A percentile compares a stretch with the other conserved stretches of the same genome.
These are phyloP conservation scores for Protomyces macrosporus DNA, from an alignment of 1,139 yeast species.

Conservation along the genomic window DNA sequence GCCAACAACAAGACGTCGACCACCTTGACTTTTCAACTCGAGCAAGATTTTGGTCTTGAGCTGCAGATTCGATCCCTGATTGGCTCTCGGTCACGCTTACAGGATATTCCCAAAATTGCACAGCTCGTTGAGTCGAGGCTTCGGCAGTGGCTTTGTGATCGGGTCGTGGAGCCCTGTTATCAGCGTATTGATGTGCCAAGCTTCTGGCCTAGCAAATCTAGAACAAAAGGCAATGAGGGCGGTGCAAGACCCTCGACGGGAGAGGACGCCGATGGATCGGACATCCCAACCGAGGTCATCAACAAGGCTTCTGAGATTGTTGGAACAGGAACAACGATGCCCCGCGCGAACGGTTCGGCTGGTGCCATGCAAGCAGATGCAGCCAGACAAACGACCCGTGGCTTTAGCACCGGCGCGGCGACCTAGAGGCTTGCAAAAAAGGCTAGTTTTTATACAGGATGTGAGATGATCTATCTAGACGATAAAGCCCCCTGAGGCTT, in stretches of 20 bases:
- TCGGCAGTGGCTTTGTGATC: constrained; percentile 82
- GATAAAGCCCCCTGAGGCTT: constrained; percentile 36
- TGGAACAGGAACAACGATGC: not conserved
- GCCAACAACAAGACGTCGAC: constrained; percentile 39
- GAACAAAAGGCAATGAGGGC: constrained; percentile 15
- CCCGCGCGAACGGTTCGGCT: not conserved
- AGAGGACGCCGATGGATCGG: not conserved
- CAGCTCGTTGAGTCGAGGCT: constrained; percentile 75
- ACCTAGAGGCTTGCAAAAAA: not conserved
- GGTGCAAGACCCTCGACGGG: not conserved
- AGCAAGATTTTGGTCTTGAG: constrained; percentile 85
- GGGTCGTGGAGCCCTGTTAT: constrained; percentile 90
- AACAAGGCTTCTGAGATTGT: not conserved
- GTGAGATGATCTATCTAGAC: not conserved
- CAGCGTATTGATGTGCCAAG: constrained; percentile 80
- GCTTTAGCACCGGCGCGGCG: not conserved
- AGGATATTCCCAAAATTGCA: constrained; percentile 88
- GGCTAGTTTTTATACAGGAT: not conserved
- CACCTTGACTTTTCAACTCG: constrained; percentile 78
- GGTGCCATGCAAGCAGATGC: not conserved
- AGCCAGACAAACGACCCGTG: not conserved
- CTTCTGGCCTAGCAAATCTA: constrained; percentile 50
- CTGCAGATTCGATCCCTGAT: constrained; percentile 79
- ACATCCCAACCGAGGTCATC: constrained; percentile 6
- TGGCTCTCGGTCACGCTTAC: constrained; percentile 87